Base-by-base conservation (phyloP, 129 eudicot species). In the Sambucus nigra region DNA sequence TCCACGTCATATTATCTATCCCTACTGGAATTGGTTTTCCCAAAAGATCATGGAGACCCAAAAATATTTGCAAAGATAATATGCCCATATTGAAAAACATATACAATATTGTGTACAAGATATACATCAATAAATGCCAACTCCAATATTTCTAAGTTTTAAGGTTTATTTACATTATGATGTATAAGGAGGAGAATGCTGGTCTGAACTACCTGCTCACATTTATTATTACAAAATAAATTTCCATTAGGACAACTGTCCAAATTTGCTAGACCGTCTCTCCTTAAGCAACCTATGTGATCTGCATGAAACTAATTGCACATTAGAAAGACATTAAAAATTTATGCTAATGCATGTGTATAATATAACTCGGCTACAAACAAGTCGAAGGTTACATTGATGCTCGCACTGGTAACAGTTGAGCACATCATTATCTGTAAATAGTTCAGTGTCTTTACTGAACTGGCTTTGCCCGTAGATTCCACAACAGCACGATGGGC, bases 401-500 rank as follows among this genome's bases (percentile, higher is more conserved):
- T 15, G 77, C 65, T 77, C 89, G 54, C 99, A 91, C 63, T 86
- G 99, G 54, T 63, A 27, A 69, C 99, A 91, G 32, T 55, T 69
- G 47, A 72, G 63, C 59, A 66, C 22, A 38, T 68, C 49, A 33
- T 51, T 22, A 32, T 76, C 78, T 7, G 27, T 54, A 39, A 23
- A 38, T 29, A 24, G 52, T 50, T 67, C 83, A 32, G 38, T 35
- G 51, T 56, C 33, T 29, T 17, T 49, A 50, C 51, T 66, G 60
- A 47, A 61, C 53, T 61, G 13, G 57, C 77, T 69, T 62, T 25
- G 35, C 65, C 80, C 76, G 70, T 95, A 91, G 55, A 85, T 76
- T 57, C 70, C 53, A 60, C 99, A 91, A 76, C 94, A 82, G 69
- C 99, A 91, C 17, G 95, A 85, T 6, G 87, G 89, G 72, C 99